Evolutionary conservation across 2,329 filamentous ascomycete species (phyloP), one percentile per base, ranked within the genome.

Genomic region (Botrytis cinerea): DNA sequence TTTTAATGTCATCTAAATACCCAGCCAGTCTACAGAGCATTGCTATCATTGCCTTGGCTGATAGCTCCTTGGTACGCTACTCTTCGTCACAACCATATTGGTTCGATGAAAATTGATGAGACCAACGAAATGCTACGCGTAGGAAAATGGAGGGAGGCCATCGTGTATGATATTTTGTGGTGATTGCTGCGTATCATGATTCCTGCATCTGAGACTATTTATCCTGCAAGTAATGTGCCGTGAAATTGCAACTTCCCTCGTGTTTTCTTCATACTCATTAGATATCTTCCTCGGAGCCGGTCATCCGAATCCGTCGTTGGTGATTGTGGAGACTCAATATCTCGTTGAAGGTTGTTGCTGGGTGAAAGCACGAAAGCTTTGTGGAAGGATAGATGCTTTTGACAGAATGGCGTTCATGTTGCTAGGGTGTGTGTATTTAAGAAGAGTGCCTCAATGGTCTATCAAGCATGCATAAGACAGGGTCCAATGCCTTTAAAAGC

Each of bases 361-460:
- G 20, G 35, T 32, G 66, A 57, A 28, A 70, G 68, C 54, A 62
- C 48, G 16, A 63, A 40, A 43, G 38, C 18, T 60, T 57, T 48
- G 63, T 68, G 64, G 64, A 69, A 45, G 71, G 62, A 68, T 51
- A 63, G 20, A 45, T 70, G 68, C 25, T 63, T 46, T 70, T 69
- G 71, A 69, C 38, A n/a, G 61, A 62, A 61, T 69, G 71, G 63
- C 62, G 45, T 68, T 70, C 71, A 73, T 51, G 40, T 60, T 69
- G 45, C n/a, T 25, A 38, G 64, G 61, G 25, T 28, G 7, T 46
- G 25, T 28, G 7, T 64, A 28, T 45, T 32, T 45, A 40, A 43
- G 40, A 45, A 28, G 61, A 45, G 61, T 28, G 43, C 61, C 25
- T 64, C 28, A 14, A 35, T 51, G 22, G 64, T 40, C 28, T 35